These are phyloP conservation scores for Capronia americana DNA, from an alignment of 2,329 filamentous ascomycete genomes.

Conservation along the genomic window DNA sequence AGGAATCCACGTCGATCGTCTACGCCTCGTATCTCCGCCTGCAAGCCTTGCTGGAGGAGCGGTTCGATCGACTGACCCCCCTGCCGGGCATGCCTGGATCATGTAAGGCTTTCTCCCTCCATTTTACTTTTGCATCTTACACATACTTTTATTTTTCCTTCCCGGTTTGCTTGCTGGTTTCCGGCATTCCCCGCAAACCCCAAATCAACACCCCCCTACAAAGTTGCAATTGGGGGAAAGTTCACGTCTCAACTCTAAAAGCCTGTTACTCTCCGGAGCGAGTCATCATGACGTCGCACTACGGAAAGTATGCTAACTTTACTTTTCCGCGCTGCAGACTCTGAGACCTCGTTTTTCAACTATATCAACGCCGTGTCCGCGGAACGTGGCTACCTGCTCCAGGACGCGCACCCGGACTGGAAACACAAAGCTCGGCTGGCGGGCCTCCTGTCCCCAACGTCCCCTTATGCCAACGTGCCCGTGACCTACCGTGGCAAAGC, in stretches of 20 bases:
- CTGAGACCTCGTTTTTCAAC: conserved; percentile 36
- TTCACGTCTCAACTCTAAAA: not conserved
- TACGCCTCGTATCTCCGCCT: conserved; percentile 37
- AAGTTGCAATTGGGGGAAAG: not conserved
- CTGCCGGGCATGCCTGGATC: conserved; percentile 22
- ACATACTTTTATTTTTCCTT: not conserved
- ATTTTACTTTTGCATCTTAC: not conserved
- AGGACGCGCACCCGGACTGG: conserved; percentile 37
- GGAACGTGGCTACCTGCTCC: conserved; percentile 34
- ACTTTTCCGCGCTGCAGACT: conserved; percentile 21
- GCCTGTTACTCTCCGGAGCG: not conserved
- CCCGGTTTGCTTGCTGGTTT: not conserved
- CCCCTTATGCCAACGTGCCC: conserved; percentile 24
- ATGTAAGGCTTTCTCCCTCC: conserved; percentile 22
- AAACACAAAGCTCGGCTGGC: conserved; percentile 35
- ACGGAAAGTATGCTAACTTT: not conserved
- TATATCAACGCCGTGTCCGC: conserved; percentile 35
- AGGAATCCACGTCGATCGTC: conserved; percentile 38
- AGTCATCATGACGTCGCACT: not conserved
- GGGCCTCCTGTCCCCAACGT: conserved; percentile 17
- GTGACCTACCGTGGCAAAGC: conserved; percentile 31
- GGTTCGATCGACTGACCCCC: conserved; percentile 34
- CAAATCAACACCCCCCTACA: not conserved
- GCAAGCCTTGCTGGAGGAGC: conserved; percentile 32
- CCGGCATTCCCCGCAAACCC: not conserved